Base-by-base conservation (phyloP, 1,284 basidiomycete species). In the Agaricales sp. region DNA sequence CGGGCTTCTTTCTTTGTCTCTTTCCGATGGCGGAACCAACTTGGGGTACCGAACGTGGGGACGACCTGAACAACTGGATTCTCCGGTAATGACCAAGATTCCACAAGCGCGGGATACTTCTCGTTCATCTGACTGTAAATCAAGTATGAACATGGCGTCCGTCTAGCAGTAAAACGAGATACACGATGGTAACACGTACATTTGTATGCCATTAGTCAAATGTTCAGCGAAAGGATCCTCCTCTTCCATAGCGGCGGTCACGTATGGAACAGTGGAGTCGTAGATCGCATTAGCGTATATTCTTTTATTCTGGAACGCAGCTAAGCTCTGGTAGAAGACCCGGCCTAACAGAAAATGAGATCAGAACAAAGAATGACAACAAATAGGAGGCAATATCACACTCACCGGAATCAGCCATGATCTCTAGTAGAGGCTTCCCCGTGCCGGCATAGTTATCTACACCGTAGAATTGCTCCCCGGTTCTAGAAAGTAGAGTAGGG, bases 281-380 rank as follows among this genome's bases (percentile, higher is more conserved):
- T 87, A 81, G 30, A 90, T 67, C 80, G 83, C 78, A 65, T 94
- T 95, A 6, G 90, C 92, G 57, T 92, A 96, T 52, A 97, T 77
- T 50, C 80, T 70, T 41, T 92, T 70, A 35, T 80, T 70, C 21
- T 77, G 64, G 63, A 97, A 97, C 24, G 68, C 66, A 0, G 70
- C 53, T 30, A 97, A 70, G 2, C 82, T 87, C 54, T 87, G 78
- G 58, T 85, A 82, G 62, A 97, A 97, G 25, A 87, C 68, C 14
- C 76, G 75, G 20, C 82, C 87, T 84, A 59, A 13, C 14, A 20
- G 50, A 48, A 46, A 55, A 50, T 45, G 58, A 54, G 4, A 37
- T 55, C 26, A 61, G 24, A 61, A 51, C 49, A 48, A 18, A 38
- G n/a, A n/a, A n/a, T n/a, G 12, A 16, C 24, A 12, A 11, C 1